Conservation (phyloP, 768 basidiomycete species). For the Phanerochaete carnosa region DNA sequence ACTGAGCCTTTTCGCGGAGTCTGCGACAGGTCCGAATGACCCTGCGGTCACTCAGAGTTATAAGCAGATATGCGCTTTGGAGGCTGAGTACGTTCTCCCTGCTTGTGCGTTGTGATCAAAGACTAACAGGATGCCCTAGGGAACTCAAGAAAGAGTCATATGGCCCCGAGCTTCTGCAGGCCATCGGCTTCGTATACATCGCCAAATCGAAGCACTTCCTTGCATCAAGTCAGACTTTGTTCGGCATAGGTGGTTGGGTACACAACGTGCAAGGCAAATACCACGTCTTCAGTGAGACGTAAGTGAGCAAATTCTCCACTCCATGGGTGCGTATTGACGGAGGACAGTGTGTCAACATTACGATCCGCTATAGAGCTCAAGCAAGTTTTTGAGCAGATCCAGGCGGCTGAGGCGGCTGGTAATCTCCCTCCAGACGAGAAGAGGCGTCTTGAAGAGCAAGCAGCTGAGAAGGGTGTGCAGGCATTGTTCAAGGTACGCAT, state of each 20-base stretch:
- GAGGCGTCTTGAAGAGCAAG: conserved; percentile 83
- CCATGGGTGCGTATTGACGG: not conserved
- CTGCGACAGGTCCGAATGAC: conserved; percentile 67
- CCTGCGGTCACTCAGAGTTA: conserved; percentile 68
- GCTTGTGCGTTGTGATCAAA: not conserved
- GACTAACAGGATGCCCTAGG: conserved; percentile 30
- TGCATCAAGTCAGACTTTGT: conserved; percentile 62
- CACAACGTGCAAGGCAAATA: conserved; percentile 92
- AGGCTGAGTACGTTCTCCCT: conserved; percentile 64
- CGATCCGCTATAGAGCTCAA: conserved; percentile 88
- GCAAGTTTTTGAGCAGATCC: conserved; percentile 86
- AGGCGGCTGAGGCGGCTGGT: conserved; percentile 85
- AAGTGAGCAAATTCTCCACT: conserved; percentile 27
- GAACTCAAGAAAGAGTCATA: conserved; percentile 86
- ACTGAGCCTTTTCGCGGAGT: conserved; percentile 85
- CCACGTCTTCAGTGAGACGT: conserved; percentile 93
- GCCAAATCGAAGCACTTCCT: conserved; percentile 82
- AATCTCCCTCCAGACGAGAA: conserved; percentile 76
- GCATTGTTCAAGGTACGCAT: conserved; percentile 78
- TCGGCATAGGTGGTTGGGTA: conserved; percentile 90
- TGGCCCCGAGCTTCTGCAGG: conserved; percentile 80
- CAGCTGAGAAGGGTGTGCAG: conserved; percentile 89
- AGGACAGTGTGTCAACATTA: conserved; percentile 71
- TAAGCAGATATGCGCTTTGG: conserved; percentile 73
- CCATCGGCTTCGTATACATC: conserved; percentile 82